Conservation (phyloP, 257 asterid genomes). For the Forsythia suspensa region DNA sequence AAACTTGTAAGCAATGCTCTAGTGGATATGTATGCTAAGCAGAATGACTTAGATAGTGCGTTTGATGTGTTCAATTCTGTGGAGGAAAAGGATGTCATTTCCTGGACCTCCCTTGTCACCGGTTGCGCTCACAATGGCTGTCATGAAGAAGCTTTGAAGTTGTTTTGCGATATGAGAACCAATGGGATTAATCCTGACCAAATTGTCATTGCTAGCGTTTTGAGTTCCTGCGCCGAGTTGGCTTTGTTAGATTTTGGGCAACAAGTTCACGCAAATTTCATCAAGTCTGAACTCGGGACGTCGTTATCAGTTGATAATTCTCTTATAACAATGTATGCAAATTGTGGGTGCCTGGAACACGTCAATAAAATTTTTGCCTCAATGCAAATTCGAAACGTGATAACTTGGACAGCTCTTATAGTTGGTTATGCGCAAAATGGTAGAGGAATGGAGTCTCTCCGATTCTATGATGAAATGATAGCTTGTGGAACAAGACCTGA, state of each 20-base stretch:
- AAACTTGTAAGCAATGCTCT: constrained; percentile 67
- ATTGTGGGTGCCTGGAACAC: constrained; percentile 66
- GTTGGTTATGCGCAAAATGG: constrained; percentile 78
- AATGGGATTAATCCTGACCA: constrained; percentile 51
- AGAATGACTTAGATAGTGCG: constrained; percentile 45
- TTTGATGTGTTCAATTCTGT: constrained; percentile 40
- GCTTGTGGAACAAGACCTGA: constrained; percentile 68
- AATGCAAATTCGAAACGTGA: constrained; percentile 56
- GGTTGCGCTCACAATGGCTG: constrained; percentile 62
- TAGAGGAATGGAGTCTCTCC: constrained; percentile 51
- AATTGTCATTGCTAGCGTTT: constrained; percentile 52
- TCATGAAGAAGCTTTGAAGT: constrained; percentile 58
- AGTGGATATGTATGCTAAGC: constrained; percentile 88
- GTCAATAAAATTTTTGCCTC: constrained; percentile 51
- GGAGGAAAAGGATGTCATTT: constrained; percentile 64
- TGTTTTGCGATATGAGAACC: constrained; percentile 59
- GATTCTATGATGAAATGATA: constrained; percentile 59
- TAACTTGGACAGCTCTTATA: constrained; percentile 84
- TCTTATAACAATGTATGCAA: constrained; percentile 67
- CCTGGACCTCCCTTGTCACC: constrained; percentile 83
- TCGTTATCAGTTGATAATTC: constrained; percentile 67
- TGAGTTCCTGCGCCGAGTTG: constrained; percentile 74
- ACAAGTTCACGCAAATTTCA: constrained; percentile 57
- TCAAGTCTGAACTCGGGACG: constrained; percentile 43
- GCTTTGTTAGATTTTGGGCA: constrained; percentile 67